Conservation (phyloP, 345 rosid species). For the Gossypium ekmanianum region DNA sequence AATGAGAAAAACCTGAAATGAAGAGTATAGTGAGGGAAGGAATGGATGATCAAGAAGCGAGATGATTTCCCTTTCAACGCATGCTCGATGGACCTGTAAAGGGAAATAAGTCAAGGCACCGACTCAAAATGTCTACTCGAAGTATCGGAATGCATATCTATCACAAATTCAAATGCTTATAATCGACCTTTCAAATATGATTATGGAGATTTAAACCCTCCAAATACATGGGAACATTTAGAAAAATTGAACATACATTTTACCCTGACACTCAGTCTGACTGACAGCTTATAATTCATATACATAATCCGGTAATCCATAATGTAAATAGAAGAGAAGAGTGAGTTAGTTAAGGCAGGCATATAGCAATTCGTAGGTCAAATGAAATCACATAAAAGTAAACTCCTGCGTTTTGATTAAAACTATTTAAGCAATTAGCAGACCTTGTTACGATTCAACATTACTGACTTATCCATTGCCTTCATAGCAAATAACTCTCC, state of each 20-base stretch:
- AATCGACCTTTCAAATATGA: too few relatives aligned
- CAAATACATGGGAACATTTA: not conserved
- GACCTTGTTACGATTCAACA: constrained; percentile 94
- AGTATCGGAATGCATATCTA: not conserved
- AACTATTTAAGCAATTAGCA: not conserved
- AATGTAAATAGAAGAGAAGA: not conserved
- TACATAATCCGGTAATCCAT: not conserved
- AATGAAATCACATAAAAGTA: not conserved
- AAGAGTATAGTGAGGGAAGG: constrained; percentile 81
- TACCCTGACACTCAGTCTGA: not conserved
- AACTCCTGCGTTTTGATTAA: not conserved
- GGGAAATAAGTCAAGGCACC: not conserved
- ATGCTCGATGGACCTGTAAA: constrained; percentile 85
- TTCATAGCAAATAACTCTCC: constrained; percentile 87
- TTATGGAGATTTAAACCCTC: too few relatives aligned
- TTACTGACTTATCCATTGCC: constrained; percentile 89
- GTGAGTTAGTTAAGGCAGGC: not conserved
- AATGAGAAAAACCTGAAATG: constrained; percentile 69
- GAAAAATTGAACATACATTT: not conserved
- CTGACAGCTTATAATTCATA: not conserved
- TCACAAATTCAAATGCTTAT: not conserved
- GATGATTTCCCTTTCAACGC: constrained; percentile 90
- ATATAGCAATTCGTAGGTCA: not conserved
- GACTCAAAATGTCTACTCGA: too few relatives aligned
- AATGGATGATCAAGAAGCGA: constrained; percentile 92